Base-by-base conservation (phyloP, 768 basidiomycete species). In the Strobilomyces echinocephalus region DNA sequence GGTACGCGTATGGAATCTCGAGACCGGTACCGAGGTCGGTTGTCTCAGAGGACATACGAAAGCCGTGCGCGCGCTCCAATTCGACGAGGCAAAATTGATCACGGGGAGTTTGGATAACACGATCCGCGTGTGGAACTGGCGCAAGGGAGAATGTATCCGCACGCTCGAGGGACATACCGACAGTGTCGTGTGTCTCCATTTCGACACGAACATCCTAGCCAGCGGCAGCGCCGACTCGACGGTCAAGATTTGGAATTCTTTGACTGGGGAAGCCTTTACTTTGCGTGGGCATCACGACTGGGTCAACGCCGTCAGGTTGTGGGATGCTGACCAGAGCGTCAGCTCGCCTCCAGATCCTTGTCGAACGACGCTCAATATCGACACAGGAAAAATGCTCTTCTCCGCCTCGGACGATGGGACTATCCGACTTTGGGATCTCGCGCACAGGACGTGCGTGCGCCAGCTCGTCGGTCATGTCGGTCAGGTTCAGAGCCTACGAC, bases 71-170 rank as follows among this genome's bases (percentile, higher is more conserved):
- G 85, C 92, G 0, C 76, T 98, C 50, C 97, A 98, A 72, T 99
- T 99, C 60, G 97, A 99, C 69, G 88, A 91, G 57, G 87, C 82
- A 54, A 95, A 97, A 70, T 77, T 98, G 47, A 92, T 99, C 65
- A 98, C 97, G 0, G 97, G 88, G 8, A 89, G 88, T 58, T 95
- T 98, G 95, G 97, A 99, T 66, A 82, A 83, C 60, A 95, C 93
- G 0, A 83, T 99, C 65, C 87, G 90, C 53, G 88, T 99, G 39
- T 99, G 94, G 94, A 87, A 95, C 63, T 97, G 94, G 95, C 78
- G 93, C 49, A 82, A 84, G 28, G 94, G 94, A 26, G 81, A 83
- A 59, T 94, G 91, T 64, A 84, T 95, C 50, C 80, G 92, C 54
- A 93, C 88, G 1, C 75, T 99, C 20, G 83, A 88, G 30, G 94